Evolutionary conservation across 169 alveolate species (phyloP), one percentile per base, ranked within the genome.

Genomic region (Plasmodium vinckei): DNA sequence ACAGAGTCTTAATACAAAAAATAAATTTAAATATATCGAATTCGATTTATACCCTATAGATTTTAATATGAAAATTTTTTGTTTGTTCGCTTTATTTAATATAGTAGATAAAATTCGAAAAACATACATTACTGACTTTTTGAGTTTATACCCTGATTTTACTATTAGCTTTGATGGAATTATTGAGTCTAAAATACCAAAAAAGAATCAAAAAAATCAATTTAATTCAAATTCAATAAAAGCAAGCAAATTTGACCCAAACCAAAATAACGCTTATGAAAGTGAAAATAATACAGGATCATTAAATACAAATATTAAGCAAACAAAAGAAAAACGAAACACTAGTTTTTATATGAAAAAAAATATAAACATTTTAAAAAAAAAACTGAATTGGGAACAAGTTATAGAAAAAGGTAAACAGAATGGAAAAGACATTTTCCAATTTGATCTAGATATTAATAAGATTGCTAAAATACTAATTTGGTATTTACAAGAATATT

Each of bases 61-160:
- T 65, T 65, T 19, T 67, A 82, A 82, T 59, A 82, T 82, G 90
- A 82, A 82, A 54, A 67, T 82, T 19, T 82, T 65, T 44, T 67
- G 72, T 54, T 47, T 82, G 19, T 53, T 82, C 12, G 67, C 84
- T 21, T 68, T 82, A 27, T 82, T 82, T 67, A 82, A 82, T 47
- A 25, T 82, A 9, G 72, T 67, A n/a, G 82, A 82, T 60, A 82
- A 82, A 42, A 17, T 82, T 12, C 17, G 90, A 15, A 56, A 47
- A 21, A 67, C 10, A 49, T 82, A 65, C 54, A 82, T 82, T 15
- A 12, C 25, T 19, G 84, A 82, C 9, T 82, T 82, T 68, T 27
- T 67, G 23, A 7, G 17, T 39, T 21, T 82, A 13, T 67, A 82
- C n/a, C 17, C 13, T 10, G 33, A 67, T 7, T 82, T 56, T 59